Evolutionary conservation across 208 protist species (phyloP).

Genomic region (Acanthamoeba divionensis): DNA sequence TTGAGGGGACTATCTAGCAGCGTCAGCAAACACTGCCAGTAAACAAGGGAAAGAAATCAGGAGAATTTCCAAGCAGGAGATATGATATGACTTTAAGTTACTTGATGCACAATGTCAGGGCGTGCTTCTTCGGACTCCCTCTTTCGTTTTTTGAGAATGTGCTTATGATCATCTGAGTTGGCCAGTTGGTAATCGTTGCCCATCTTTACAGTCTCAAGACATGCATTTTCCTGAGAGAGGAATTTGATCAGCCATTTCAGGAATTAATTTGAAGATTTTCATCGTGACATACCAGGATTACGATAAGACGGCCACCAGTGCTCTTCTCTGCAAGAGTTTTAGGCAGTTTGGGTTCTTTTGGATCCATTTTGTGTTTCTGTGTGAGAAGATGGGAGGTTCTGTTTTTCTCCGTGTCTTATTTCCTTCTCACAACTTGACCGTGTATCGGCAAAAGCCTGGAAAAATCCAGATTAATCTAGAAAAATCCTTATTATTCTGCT

Average conservation of each 20-base stretch:
- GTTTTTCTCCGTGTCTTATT: too few species aligned
- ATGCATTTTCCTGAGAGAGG: conserved; percentile 11
- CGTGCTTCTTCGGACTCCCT: conserved; percentile 92
- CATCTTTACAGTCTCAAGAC: conserved; percentile 75
- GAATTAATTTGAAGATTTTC: not conserved
- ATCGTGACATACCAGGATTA: not conserved
- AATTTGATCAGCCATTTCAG: not conserved
- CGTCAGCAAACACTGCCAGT: conserved; percentile 90
- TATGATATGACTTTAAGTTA: not conserved
- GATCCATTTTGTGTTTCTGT: too few species aligned
- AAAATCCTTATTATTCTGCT: too few species aligned
- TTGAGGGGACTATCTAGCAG: conserved; percentile 97
- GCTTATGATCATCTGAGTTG: conserved; percentile 93
- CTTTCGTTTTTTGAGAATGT: conserved; percentile 91
- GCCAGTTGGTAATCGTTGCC: conserved; percentile 93
- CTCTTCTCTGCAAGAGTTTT: conserved; percentile 45
- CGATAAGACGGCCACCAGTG: conserved; percentile 18
- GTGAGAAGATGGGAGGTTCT: too few species aligned
- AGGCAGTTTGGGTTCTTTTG: conserved; percentile 40
- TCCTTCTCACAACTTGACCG: too few species aligned
- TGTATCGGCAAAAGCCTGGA: too few species aligned
- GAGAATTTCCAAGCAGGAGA: not conserved
- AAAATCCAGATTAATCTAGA: too few species aligned
- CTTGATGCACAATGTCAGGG: conserved; percentile 97
- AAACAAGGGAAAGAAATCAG: not conserved